phyloP scores from a whole-genome alignment of 768 basidiomycete species.

The Hericium coralloides region DNA sequence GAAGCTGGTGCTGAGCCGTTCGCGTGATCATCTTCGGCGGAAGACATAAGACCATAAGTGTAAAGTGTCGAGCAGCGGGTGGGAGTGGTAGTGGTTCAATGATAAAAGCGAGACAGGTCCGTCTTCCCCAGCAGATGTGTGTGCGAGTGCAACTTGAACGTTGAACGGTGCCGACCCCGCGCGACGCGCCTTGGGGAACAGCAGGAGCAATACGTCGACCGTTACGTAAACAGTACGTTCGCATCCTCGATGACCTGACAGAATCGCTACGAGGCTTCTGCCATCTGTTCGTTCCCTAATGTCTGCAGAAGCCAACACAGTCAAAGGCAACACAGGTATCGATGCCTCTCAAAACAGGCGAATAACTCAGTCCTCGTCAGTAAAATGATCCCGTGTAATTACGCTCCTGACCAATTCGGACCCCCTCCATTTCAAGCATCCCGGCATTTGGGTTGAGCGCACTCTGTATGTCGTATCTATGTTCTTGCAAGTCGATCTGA shows the following conservation, averaged over 20 bases:
- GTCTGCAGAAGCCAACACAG: neutral
- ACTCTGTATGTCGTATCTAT: constrained; percentile 22
- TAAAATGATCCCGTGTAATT: neutral
- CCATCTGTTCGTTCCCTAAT: neutral
- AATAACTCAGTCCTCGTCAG: constrained; percentile 15
- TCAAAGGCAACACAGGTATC: neutral
- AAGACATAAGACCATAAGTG: neutral
- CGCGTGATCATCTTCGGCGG: neutral
- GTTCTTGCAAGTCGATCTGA: neutral
- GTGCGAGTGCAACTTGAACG: too few species aligned
- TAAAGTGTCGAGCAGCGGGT: too few species aligned
- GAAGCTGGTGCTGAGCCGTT: neutral
- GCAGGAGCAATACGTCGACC: too few species aligned
- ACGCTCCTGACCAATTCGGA: neutral
- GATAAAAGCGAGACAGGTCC: too few species aligned
- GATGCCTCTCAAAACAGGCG: neutral
- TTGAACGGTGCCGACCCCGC: too few species aligned
- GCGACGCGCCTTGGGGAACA: too few species aligned
- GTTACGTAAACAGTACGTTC: too few species aligned
- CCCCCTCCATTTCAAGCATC: constrained; percentile 3
- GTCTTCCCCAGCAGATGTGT: too few species aligned
- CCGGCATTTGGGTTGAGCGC: constrained; percentile 24
- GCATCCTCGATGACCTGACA: too few species aligned
- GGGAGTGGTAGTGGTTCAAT: too few species aligned
- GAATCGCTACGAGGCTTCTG: too few species aligned